Conservation (phyloP, 495 filamentous ascomycete species). For the Glarea lozoyensis region DNA sequence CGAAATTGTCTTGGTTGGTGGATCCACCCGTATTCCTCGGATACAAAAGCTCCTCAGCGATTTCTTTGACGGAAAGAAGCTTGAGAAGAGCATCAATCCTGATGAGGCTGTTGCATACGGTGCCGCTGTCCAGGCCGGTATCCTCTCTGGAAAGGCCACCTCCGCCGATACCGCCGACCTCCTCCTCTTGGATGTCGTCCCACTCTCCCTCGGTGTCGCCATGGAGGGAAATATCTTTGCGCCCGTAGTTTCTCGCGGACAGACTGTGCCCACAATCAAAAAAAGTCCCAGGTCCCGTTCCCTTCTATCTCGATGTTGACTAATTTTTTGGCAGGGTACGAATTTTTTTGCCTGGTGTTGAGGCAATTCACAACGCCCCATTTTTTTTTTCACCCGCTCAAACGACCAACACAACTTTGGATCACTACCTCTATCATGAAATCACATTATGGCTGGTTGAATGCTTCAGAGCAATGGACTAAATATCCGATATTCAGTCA, state of each 20-base stretch:
- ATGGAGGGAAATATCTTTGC: conserved; percentile 99
- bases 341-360: too few species aligned
- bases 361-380: too few species aligned
- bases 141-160: conserved; percentile 92
- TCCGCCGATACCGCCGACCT: conserved; percentile 94
- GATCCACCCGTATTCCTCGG: conserved; percentile 97
- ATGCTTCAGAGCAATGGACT: too few species aligned
- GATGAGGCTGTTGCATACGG: conserved; percentile 99
- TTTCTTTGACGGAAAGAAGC: conserved; percentile 99
- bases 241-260: conserved; percentile 84
- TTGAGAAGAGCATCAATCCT: conserved; percentile 99
- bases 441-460: too few species aligned
- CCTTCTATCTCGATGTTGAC: too few species aligned
- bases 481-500: too few species aligned
- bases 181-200: conserved; percentile 91
- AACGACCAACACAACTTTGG: too few species aligned
- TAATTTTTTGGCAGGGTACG: too few species aligned
- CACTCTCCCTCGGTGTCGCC: conserved; percentile 96
- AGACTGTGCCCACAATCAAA: conserved; percentile 89
- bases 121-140: conserved; percentile 97
- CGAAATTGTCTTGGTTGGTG: conserved; percentile 97
- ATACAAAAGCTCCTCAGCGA: conserved; percentile 97
- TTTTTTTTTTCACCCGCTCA: too few species aligned
- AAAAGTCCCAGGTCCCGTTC: too few species aligned
- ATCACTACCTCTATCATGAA: too few species aligned